A percentile compares a stretch with the other conserved stretches of the same genome.
Conservation (phyloP, 345 rosid genomes). For the Moringa oleifera region DNA sequence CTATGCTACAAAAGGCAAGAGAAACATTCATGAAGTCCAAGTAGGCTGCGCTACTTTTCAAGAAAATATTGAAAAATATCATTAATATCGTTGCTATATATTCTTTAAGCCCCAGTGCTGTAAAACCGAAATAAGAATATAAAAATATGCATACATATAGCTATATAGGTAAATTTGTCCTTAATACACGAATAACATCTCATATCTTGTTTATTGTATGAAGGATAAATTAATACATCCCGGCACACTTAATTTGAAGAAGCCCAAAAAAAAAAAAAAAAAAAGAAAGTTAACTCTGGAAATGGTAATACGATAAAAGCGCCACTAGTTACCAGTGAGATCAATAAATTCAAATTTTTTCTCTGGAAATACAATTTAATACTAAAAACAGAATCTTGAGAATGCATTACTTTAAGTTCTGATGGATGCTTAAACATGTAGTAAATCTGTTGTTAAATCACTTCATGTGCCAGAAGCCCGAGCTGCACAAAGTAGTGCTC, state of each 20-base stretch:
- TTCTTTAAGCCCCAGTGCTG: too few species aligned
- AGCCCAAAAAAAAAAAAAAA: too few species aligned
- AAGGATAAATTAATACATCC: background rate
- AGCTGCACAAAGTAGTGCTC: background rate
- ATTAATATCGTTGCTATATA: too few species aligned
- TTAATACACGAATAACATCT: background rate
- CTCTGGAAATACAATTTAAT: too few species aligned
- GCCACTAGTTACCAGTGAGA: background rate
- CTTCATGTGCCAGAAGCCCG: background rate
- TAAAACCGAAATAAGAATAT: too few species aligned
- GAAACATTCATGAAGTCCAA: too few species aligned
- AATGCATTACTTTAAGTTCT: background rate
- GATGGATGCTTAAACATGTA: background rate
- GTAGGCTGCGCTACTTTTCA: too few species aligned
- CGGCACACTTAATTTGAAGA: background rate
- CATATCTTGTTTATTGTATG: too few species aligned
- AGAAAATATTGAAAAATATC: too few species aligned
- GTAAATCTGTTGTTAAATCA: background rate
- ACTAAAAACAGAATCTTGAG: background rate
- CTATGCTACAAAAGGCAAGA: too few species aligned
- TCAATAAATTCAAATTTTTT: background rate
- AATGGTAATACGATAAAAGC: background rate
- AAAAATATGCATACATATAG: too few species aligned
- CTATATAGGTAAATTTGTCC: background rate
- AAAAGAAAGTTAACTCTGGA: background rate